Evolutionary conservation across 78 protist species (phyloP).

Genomic region (Speleostelium caveatum): DNA sequence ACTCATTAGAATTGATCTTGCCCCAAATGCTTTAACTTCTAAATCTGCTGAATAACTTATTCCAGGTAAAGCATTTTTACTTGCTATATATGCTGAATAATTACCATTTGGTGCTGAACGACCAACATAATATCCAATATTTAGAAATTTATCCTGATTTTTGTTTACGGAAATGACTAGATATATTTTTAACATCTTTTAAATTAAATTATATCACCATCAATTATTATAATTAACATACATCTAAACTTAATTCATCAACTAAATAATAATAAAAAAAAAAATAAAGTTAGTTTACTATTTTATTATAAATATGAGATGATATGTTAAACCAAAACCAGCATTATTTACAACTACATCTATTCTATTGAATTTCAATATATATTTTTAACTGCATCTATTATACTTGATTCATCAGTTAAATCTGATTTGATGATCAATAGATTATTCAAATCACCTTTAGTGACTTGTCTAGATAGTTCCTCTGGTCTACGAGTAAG

Average conservation of each 20-base stretch:
- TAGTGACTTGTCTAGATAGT: neutral
- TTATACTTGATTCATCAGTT: neutral
- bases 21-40: slow-evolving; percentile 1
- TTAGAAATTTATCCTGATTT: no score
- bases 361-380: slow-evolving; percentile 13
- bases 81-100: neutral
- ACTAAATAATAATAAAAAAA: no score
- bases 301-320: no score
- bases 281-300: no score
- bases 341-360: slow-evolving; percentile 47
- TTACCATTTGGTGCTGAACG: no score
- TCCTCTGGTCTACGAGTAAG: slow-evolving; percentile 11
- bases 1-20: neutral
- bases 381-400: neutral
- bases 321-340: no score
- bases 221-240: no score
- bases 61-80: neutral
- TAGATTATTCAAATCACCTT: neutral
- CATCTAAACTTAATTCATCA: no score
- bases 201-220: no score
- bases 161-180: no score
- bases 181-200: no score
- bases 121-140: no score
- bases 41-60: neutral
- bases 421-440: neutral